Base-by-base conservation (phyloP, 305 asterid species). In the Fraxinus latifolia region DNA sequence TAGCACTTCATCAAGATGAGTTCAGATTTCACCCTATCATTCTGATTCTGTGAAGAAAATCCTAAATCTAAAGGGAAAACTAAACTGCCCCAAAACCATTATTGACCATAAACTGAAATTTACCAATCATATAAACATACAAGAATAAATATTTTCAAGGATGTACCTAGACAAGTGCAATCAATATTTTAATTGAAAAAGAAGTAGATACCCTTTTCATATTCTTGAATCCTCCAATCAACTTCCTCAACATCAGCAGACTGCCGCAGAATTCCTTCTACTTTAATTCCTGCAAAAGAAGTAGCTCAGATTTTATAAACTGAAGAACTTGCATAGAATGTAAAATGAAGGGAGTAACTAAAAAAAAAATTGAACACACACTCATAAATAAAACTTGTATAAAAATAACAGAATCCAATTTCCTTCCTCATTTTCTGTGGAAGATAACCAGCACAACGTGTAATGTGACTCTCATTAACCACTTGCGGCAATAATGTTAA, bases 241-340 rank as follows among this genome's bases (percentile, higher is more conserved):
- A 96, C 99, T 91, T 96, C 99, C 87, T 94, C 99, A 77, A 96
- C 98, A 78, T 96, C 99, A 55, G 99, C 99, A 77, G 98, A 82
- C 84, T 91, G 97, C 79, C 99, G 89, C 86, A 96, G 87, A 82
- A 96, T 95, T 85, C 99, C 99, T 91, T 96, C 99, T 33, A 91
- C 92, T 83, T 90, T 90, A 50, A 74, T 87, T 89, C 98, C 99
- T 96, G 90, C 77, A 79, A 79, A 84, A 73, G 58, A 14, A 47
- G 80, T 23, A 73, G 39, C 39, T 55, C 39, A 86, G 58, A 77
- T 83, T 23, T 76, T 32, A 79, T 55, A 65, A 53, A 74, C 79
- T 53, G 70, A 79, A 79, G 75, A 78, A 19, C 70, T 74, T 60
- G 78, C n/a, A 32, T 44, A 36, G 44, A 78, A 74, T 67, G 68